phyloP scores from a whole-genome alignment of 1,139 yeast species.

The Zygotorulaspora mrakii region DNA sequence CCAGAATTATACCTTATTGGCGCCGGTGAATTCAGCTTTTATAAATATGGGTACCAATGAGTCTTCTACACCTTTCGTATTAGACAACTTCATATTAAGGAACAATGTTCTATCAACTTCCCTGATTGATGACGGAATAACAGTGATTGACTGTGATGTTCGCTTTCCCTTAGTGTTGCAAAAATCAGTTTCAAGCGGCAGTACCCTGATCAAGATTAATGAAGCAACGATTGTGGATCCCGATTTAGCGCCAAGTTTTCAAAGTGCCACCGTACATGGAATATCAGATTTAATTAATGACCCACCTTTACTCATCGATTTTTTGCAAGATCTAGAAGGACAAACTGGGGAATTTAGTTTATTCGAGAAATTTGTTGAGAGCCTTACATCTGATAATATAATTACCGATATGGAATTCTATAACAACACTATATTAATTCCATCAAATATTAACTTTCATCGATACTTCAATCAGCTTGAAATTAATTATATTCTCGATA shows the following conservation, averaged over 20 bases:
- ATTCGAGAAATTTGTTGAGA: conserved; percentile 2
- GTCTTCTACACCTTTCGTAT: conserved; percentile 23
- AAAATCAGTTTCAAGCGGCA: conserved; percentile 8
- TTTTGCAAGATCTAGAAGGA: conserved; percentile 6
- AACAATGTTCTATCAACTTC: conserved; percentile 21
- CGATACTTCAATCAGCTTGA: conserved; percentile 44
- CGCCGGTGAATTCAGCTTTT: conserved; percentile 86
- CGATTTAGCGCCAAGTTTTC: conserved; percentile 64
- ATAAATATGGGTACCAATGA: conserved; percentile 30
- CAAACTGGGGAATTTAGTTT: conserved; percentile 5
- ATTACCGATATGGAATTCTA: conserved; percentile 8
- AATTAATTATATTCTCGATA: conserved; percentile 42
- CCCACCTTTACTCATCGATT: conserved; percentile 11
- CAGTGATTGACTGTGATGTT: conserved; percentile 19
- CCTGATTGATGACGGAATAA: conserved; percentile 18
- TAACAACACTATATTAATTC: conserved; percentile 42
- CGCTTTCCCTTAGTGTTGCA: conserved; percentile 25
- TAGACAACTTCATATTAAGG: conserved; percentile 30
- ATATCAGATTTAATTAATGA: conserved; percentile 44
- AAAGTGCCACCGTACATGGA: conserved; percentile 72
- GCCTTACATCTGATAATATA: neutral
- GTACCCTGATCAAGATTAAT: conserved; percentile 42
- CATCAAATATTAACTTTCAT: conserved; percentile 42
- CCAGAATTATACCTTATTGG: conserved; percentile 69
- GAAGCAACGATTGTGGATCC: conserved; percentile 53